Base-by-base conservation (phyloP, 1,284 basidiomycete species). In the Rhodofomes roseus region DNA sequence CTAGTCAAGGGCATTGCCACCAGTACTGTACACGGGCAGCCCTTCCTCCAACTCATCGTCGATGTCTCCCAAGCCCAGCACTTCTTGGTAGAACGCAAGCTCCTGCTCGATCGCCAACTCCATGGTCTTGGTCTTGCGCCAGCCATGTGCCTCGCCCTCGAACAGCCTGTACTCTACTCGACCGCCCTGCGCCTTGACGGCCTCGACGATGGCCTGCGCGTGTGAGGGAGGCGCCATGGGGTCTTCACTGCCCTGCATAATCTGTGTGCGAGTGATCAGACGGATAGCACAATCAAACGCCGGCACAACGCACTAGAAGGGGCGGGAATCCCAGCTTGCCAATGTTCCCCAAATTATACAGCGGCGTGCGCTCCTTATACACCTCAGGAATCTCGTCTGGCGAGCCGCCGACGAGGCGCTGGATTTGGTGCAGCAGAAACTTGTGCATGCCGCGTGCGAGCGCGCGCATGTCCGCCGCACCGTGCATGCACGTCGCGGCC, bases 111-210 rank as follows among this genome's bases (percentile, higher is more conserved):
- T 58, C 4, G 77, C 76, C 16, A 61, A 64, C 65, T 71, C 75
- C 59, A 77, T 76, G 18, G 70, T 74, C 57, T 76, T 75, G 1
- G 72, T 71, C 54, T 66, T 74, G 18, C 74, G 64, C 71, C 75
- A 81, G 2, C 79, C 78, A 44, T 83, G 81, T 8, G 77, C 78
- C 60, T 82, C 79, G 8, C 77, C 77, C 20, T 76, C 66, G 60
- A 79, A 82, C 2, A 74, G 52, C 14, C 71, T 66, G 34, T 77
- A 75, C 59, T 78, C 71, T 25, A 75, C 76, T 20, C 65, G 66
- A 1, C 75, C 76, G 1, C 67, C 70, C 25, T 68, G 58, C 53
- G 63, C 63, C 8, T 68, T 63, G 46, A 80, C 73, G 51, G 67
- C 70, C 14, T 75, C 62, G 41, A 77, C 71, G 31, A 79, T 78